Evolutionary conservation across 2,329 filamentous ascomycete species (phyloP).

Genomic region (Aspergillus cejpii): DNA sequence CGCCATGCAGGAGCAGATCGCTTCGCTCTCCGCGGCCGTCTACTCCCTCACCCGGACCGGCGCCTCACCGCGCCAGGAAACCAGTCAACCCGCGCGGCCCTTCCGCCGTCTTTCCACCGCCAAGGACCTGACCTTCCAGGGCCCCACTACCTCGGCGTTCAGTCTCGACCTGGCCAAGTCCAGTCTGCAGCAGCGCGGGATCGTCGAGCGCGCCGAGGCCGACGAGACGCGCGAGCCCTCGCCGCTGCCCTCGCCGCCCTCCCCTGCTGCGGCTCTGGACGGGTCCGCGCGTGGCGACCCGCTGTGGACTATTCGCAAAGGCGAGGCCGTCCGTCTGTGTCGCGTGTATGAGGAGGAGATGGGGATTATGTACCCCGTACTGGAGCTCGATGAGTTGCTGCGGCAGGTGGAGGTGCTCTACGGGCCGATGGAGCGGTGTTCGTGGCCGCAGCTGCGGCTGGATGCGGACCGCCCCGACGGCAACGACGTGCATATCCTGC

Average conservation of each 20-base stretch:
- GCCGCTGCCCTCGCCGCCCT: constrained; percentile 27
- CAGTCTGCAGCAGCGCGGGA: constrained; percentile 80
- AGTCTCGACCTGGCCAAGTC: constrained; percentile 78
- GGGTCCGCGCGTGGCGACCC: constrained; percentile 51
- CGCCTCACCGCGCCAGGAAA: constrained; percentile 5
- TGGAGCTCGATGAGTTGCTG: constrained; percentile 63
- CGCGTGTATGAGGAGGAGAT: constrained; percentile 79
- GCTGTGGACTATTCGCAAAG: constrained; percentile 65
- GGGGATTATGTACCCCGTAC: constrained; percentile 80
- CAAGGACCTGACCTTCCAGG: constrained; percentile 63
- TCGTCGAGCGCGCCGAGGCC: constrained; percentile 48
- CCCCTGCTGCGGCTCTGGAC: constrained; percentile 1
- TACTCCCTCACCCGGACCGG: constrained; percentile 52
- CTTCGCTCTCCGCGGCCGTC: constrained; percentile 64
- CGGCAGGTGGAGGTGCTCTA: constrained; percentile 58
- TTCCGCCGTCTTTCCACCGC: constrained; percentile 19
- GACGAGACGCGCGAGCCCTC: constrained; percentile 47
- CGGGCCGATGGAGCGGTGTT: constrained; percentile 34
- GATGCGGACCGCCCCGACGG: constrained; percentile 36
- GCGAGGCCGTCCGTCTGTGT: constrained; percentile 73
- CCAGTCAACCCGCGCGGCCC: constrained; percentile 11
- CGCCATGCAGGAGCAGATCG: constrained; percentile 60
- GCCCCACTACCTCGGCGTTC: constrained; percentile 76
- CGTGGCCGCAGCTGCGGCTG: background rate
- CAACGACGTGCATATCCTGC: constrained; percentile 63